A percentile compares a stretch with the other conserved stretches of the same genome.
Evolutionary conservation across 805 yeast genomes (phyloP).

Genomic region (Cyberlindnera mrakii): DNA sequence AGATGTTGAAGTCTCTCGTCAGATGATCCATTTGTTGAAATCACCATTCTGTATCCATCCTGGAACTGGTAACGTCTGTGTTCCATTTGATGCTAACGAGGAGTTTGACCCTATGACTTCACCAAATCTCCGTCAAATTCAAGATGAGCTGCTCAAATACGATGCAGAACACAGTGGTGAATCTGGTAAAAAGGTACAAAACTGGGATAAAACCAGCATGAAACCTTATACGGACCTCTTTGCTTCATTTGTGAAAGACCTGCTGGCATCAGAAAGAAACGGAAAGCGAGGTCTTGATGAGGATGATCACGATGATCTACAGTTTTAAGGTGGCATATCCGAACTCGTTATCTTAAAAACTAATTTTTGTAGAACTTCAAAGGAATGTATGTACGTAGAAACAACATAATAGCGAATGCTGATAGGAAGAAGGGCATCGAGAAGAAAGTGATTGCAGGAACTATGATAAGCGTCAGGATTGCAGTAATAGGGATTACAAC

Average conservation of each 20-base stretch:
- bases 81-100: conserved; percentile 50
- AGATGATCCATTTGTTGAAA: conserved; percentile 84
- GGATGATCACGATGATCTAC: conserved; percentile 14
- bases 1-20: conserved; percentile 89
- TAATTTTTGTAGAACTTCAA: not conserved
- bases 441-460: not conserved
- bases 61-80: conserved; percentile 91
- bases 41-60: conserved; percentile 98
- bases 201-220: conserved; percentile 61
- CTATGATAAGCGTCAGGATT: not conserved
- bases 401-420: not conserved
- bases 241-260: conserved; percentile 49
- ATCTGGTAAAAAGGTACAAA: conserved; percentile 22
- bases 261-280: conserved; percentile 48
- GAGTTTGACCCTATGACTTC: conserved; percentile 76
- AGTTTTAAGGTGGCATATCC: conserved; percentile 2
- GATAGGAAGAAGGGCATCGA: not conserved
- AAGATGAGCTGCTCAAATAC: conserved; percentile 54
- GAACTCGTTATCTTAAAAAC: not conserved
- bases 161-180: conserved; percentile 25
- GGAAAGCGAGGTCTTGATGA: conserved; percentile 37
- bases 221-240: conserved; percentile 68
- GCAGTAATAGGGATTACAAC: not conserved
- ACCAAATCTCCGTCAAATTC: conserved; percentile 64
- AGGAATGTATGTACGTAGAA: too few relatives aligned